These are phyloP conservation scores for Psilocybe azurescens DNA, from an alignment of 768 basidiomycete species.

Conservation along the genomic window DNA sequence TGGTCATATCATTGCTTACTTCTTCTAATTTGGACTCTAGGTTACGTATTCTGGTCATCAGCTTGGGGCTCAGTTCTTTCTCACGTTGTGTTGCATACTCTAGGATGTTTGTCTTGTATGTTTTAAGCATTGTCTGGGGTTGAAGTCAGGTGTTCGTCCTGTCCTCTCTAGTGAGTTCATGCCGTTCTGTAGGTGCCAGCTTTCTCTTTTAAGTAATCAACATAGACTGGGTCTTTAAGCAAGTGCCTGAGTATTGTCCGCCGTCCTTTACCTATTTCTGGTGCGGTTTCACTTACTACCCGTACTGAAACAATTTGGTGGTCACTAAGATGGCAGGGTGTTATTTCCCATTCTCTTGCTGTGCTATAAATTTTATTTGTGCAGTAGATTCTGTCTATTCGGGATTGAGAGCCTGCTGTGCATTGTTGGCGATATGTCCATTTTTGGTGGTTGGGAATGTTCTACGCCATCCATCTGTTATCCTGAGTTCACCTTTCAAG, in stretches of 20 bases:
- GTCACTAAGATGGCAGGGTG: slow-evolving; percentile 28
- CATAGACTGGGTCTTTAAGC: slow-evolving; percentile 15
- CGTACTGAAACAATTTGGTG: slow-evolving; percentile 33
- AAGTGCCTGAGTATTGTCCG: slow-evolving; percentile 30
- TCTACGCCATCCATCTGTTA: slow-evolving; percentile 38
- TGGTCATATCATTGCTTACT: neutral
- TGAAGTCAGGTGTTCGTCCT: neutral
- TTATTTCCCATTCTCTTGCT: slow-evolving; percentile 31
- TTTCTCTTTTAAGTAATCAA: slow-evolving; percentile 18
- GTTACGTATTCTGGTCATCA: neutral
- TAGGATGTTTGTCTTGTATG: neutral
- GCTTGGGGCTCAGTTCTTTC: neutral
- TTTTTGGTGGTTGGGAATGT: slow-evolving; percentile 23
- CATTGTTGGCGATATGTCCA: slow-evolving; percentile 33
- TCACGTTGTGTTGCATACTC: neutral
- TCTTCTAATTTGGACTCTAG: neutral
- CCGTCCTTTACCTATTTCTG: slow-evolving; percentile 34
- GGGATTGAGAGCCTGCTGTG: slow-evolving; percentile 23
- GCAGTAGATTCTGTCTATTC: slow-evolving; percentile 42
- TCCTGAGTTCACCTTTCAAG: slow-evolving; percentile 21
- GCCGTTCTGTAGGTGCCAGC: no score
- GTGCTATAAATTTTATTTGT: slow-evolving; percentile 12
- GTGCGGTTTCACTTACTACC: slow-evolving; percentile 23
- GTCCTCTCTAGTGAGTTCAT: no score
- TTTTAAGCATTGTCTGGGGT: neutral